Percentiles rank a stretch among this genome's conserved stretches.
Evolutionary conservation across 2,329 filamentous ascomycete genomes (phyloP).

Genomic region (Fonsecaea nubica): DNA sequence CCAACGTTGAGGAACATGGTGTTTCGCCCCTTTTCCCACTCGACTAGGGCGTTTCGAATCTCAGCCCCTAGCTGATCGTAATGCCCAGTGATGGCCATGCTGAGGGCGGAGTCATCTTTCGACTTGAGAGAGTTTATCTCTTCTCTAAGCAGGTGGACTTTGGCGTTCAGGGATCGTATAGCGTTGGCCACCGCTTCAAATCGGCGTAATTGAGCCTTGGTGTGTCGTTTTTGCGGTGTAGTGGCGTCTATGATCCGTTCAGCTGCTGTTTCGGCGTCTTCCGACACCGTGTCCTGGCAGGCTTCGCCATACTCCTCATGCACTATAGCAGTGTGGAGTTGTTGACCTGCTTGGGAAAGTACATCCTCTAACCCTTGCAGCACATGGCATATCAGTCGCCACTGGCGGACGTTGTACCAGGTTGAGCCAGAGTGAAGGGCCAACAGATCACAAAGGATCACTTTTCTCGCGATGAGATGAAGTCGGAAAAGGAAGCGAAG

Average conservation of each 20-base stretch:
- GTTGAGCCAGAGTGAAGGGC: constrained; percentile 76
- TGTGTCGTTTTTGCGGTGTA: constrained; percentile 78
- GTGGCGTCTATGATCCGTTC: constrained; percentile 46
- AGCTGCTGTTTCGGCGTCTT: constrained; percentile 16
- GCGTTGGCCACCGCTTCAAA: constrained; percentile 87
- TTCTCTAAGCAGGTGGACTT: constrained; percentile 88
- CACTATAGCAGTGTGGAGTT: constrained; percentile 26
- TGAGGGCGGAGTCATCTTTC: constrained; percentile 74
- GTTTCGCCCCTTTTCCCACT: constrained; percentile 88
- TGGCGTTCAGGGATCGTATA: constrained; percentile 90
- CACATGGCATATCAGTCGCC: constrained; percentile 73
- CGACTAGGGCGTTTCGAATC: constrained; percentile 76
- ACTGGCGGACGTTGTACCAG: constrained; percentile 37
- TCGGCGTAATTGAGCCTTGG: constrained; percentile 85
- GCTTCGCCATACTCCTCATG: constrained; percentile 33
- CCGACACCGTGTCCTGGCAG: not conserved
- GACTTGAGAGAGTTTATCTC: constrained; percentile 76
- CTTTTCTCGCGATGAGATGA: constrained; percentile 79
- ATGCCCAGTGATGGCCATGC: constrained; percentile 78
- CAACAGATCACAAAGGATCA: constrained; percentile 86
- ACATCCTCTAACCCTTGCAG: constrained; percentile 71
- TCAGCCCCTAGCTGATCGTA: constrained; percentile 95
- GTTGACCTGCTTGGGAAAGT: constrained; percentile 22
- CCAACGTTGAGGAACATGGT: constrained; percentile 78
- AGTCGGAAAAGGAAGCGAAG: constrained; percentile 82